These are phyloP conservation scores for Gnomoniopsis smithogilvyi DNA, from an alignment of 2,329 filamentous ascomycete species.

Conservation along the genomic window DNA sequence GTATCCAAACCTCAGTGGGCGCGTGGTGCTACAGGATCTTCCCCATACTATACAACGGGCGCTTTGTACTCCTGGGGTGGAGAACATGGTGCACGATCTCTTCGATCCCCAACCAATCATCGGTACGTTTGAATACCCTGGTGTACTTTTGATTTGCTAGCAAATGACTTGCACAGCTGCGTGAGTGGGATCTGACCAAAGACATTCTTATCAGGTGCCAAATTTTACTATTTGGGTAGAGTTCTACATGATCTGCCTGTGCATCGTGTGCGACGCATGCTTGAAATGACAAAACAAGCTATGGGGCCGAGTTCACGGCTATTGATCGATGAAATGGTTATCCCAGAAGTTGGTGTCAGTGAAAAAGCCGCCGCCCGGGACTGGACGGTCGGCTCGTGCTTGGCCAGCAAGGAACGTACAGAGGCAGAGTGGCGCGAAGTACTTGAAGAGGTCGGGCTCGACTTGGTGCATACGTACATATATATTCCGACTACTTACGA, in stretches of 20 bases:
- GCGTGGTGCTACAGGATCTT: constrained; percentile 45
- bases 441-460: neutral
- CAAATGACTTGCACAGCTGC: too few species aligned
- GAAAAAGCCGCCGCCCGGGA: neutral
- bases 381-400: neutral
- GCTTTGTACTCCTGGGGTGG: neutral
- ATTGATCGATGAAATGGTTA: neutral
- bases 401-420: neutral
- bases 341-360: neutral
- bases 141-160: neutral
- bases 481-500: too few species aligned
- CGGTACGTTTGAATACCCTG: neutral
- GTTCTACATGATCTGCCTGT: neutral
- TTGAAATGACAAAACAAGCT: neutral
- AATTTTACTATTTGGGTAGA: neutral
- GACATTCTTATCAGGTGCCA: neutral
- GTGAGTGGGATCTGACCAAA: neutral
- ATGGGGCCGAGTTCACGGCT: neutral
- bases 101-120: neutral
- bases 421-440: neutral
- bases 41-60: neutral
- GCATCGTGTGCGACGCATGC: neutral
- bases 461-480: too few species aligned
- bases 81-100: neutral
- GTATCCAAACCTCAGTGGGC: constrained; percentile 35